These are phyloP conservation scores for Solanum pimpinellifolium DNA, from an alignment of 257 asterid genomes.

Conservation along the genomic window DNA sequence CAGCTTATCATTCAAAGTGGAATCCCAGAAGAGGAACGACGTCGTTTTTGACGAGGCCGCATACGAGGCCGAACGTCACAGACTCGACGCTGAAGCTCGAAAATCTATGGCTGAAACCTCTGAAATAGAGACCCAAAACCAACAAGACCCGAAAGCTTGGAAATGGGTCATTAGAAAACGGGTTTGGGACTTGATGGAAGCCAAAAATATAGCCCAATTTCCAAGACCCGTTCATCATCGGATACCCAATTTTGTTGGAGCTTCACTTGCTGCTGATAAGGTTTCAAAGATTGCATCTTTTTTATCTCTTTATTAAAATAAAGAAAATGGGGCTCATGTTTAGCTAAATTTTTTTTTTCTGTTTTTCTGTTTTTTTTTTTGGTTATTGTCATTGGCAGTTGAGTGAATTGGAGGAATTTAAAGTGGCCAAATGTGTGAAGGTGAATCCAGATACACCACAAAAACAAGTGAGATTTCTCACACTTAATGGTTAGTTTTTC, in stretches of 20 bases:
- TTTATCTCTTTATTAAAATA: not conserved
- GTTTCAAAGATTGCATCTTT: constrained; percentile 16
- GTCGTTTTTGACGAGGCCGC: constrained; percentile 46
- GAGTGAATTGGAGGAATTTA: constrained; percentile 63
- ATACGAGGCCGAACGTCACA: constrained; percentile 73
- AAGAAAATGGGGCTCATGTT: not conserved
- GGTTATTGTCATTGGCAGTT: constrained; percentile 26
- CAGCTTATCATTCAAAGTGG: constrained; percentile 7
- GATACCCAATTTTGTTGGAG: constrained; percentile 74
- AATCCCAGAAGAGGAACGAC: constrained; percentile 7
- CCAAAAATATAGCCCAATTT: constrained; percentile 68
- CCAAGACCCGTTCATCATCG: constrained; percentile 96
- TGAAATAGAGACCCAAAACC: constrained; percentile 19
- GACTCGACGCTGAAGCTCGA: constrained; percentile 68
- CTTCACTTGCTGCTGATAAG: constrained; percentile 51
- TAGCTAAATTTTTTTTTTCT: not conserved
- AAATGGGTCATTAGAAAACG: constrained; percentile 78
- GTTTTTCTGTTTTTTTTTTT: not conserved
- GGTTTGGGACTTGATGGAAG: constrained; percentile 88
- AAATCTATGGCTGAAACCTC: constrained; percentile 59
- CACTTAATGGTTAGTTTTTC: constrained; percentile 30
- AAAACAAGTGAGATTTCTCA: constrained; percentile 85
- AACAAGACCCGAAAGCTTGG: constrained; percentile 75
- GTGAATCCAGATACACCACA: constrained; percentile 96
- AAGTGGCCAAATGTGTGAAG: constrained; percentile 69